These are phyloP conservation scores for Aspergillus homomorphus DNA, from an alignment of 495 filamentous ascomycete species.

Conservation along the genomic window DNA sequence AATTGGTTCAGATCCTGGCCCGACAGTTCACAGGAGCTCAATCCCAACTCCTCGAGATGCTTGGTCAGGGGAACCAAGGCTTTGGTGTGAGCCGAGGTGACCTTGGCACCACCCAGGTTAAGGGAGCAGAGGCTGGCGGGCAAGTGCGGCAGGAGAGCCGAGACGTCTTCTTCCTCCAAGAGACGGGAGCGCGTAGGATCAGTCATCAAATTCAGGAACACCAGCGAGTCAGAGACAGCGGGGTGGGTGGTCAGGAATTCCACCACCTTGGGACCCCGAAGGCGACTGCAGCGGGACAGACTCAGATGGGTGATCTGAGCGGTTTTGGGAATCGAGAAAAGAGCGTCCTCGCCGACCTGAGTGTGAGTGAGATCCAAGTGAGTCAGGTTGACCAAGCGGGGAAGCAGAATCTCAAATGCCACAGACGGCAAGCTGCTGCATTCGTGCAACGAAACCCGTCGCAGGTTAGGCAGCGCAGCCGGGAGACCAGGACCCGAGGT, in stretches of 20 bases:
- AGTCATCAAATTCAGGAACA: slow-evolving; percentile 72
- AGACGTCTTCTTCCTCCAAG: slow-evolving; percentile 62
- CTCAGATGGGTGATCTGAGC: slow-evolving; percentile 79
- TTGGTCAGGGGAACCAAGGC: slow-evolving; percentile 69
- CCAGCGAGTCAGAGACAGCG: slow-evolving; percentile 59
- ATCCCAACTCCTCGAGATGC: slow-evolving; percentile 74
- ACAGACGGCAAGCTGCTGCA: slow-evolving; percentile 69
- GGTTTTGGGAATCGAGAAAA: slow-evolving; percentile 66
- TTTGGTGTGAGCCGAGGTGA: slow-evolving; percentile 61
- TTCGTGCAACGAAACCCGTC: slow-evolving; percentile 75
- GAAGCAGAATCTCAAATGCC: slow-evolving; percentile 67
- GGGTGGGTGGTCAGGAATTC: slow-evolving; percentile 73
- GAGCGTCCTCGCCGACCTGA: slow-evolving; percentile 68
- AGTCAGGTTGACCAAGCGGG: slow-evolving; percentile 66
- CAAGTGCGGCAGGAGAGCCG: slow-evolving; percentile 63
- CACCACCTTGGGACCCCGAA: slow-evolving; percentile 65
- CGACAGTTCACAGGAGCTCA: slow-evolving; percentile 65
- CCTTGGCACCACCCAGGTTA: slow-evolving; percentile 73
- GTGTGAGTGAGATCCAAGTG: slow-evolving; percentile 82
- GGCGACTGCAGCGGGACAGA: slow-evolving; percentile 68
- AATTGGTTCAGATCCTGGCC: slow-evolving; percentile 60
- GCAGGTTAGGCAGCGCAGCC: slow-evolving; percentile 53
- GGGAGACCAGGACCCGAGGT: slow-evolving; percentile 41
- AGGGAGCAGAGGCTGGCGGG: slow-evolving; percentile 68
- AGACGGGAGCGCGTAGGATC: slow-evolving; percentile 73